Percentiles rank a stretch among this genome's conserved stretches.
These are phyloP conservation scores for Debaryomyces maramus DNA, from an alignment of 805 yeast genomes.

Conservation along the genomic window DNA sequence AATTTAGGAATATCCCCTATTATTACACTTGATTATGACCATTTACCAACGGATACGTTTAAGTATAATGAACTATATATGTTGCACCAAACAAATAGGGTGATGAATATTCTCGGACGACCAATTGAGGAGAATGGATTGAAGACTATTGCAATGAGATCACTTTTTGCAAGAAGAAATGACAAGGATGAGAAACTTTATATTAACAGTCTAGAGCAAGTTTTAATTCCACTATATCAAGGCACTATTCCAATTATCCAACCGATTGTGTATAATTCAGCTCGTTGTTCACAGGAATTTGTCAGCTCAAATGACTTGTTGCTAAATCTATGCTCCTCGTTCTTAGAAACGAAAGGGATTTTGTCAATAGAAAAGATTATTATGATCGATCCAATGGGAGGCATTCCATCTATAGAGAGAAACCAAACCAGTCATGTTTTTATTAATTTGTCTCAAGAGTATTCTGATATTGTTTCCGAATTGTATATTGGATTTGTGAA, in stretches of 20 bases:
- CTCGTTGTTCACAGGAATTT: constrained; percentile 25
- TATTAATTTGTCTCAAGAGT: constrained; percentile 83
- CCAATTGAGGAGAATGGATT: constrained; percentile 22
- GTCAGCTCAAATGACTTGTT: constrained; percentile 25
- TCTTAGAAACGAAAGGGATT: constrained; percentile 28
- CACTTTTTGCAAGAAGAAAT: constrained; percentile 20
- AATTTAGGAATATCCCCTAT: constrained; percentile 75
- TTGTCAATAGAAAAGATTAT: constrained; percentile 78
- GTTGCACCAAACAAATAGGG: constrained; percentile 31
- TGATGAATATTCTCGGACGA: constrained; percentile 24
- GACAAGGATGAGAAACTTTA: constrained; percentile 6
- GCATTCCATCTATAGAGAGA: constrained; percentile 86
- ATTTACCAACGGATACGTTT: constrained; percentile 24
- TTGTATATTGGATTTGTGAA: constrained; percentile 56
- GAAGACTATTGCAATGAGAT: constrained; percentile 26
- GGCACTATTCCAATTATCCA: constrained; percentile 63
- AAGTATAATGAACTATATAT: constrained; percentile 31
- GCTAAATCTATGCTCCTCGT: constrained; percentile 22
- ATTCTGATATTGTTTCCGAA: constrained; percentile 61
- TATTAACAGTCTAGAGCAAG: constrained; percentile 27
- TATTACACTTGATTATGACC: constrained; percentile 54
- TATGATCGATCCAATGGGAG: constrained; percentile 80
- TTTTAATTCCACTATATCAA: constrained; percentile 43
- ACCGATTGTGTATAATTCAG: constrained; percentile 51
- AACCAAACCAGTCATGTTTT: constrained; percentile 82